These are phyloP conservation scores for Hypoxylon intermedium DNA, from an alignment of 495 filamentous ascomycete species.

Conservation along the genomic window DNA sequence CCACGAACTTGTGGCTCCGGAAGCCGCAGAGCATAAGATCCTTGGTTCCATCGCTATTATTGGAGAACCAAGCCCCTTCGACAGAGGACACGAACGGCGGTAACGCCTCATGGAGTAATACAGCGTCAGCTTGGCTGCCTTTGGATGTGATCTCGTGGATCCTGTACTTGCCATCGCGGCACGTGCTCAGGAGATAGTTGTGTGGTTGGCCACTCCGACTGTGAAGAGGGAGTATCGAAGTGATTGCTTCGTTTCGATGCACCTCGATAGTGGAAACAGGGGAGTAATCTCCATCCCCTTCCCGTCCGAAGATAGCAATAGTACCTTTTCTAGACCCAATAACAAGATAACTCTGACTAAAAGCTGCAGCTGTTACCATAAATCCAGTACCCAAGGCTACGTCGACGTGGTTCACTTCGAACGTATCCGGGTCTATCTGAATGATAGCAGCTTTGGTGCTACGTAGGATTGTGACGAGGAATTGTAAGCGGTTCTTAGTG, in stretches of 20 bases:
- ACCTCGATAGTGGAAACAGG: conserved; percentile 46
- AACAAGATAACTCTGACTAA: conserved; percentile 57
- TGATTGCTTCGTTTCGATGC: conserved; percentile 74
- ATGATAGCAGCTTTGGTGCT: conserved; percentile 32
- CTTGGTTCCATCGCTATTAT: conserved; percentile 33
- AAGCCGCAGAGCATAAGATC: conserved; percentile 82
- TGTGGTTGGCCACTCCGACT: conserved; percentile 22
- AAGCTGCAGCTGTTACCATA: conserved; percentile 50
- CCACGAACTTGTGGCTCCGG: conserved; percentile 74
- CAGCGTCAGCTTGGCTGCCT: conserved; percentile 7
- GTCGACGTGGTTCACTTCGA: conserved; percentile 19
- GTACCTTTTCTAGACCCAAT: conserved; percentile 73
- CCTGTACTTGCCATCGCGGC: conserved; percentile 75
- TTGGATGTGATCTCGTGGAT: conserved; percentile 54
- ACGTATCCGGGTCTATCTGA: conserved; percentile 31
- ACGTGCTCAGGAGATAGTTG: conserved; percentile 67
- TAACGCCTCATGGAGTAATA: conserved; percentile 52
- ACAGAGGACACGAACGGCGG: conserved; percentile 72
- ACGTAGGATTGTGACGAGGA: conserved; percentile 37
- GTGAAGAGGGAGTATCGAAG: conserved; percentile 60
- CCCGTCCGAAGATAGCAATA: conserved; percentile 59
- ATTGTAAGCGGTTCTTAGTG: background rate
- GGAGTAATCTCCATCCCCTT: conserved; percentile 38
- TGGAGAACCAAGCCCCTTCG: conserved; percentile 68
- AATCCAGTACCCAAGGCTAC: conserved; percentile 41